These are phyloP conservation scores for Trichoderma afroharzianum DNA, from an alignment of 2,329 filamentous ascomycete genomes.

Conservation along the genomic window DNA sequence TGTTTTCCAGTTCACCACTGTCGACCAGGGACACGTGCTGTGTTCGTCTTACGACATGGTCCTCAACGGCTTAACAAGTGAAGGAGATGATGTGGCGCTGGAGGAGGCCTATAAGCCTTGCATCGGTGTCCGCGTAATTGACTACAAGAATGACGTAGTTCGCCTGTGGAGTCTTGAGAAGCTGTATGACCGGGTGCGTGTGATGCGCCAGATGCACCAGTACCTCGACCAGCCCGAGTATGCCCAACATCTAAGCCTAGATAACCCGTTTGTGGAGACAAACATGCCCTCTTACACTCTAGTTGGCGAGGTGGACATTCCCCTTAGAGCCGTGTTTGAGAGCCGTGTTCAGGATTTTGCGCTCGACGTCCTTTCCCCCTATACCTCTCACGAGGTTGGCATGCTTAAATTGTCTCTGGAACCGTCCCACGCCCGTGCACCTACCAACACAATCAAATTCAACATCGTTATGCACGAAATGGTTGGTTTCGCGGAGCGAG, in stretches of 20 bases:
- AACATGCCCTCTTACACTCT: constrained; percentile 92
- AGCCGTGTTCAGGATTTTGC: constrained; percentile 91
- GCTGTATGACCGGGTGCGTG: constrained; percentile 76
- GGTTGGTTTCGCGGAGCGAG: constrained; percentile 88
- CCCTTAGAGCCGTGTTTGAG: constrained; percentile 88
- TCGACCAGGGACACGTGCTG: constrained; percentile 82
- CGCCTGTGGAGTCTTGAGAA: constrained; percentile 95
- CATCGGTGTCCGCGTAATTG: constrained; percentile 82
- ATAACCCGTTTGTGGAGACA: constrained; percentile 87
- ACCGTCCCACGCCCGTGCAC: constrained; percentile 87
- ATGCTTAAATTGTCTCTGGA: constrained; percentile 89
- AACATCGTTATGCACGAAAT: constrained; percentile 98
- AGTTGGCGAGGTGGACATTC: constrained; percentile 89
- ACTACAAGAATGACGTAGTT: constrained; percentile 81
- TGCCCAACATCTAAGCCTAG: constrained; percentile 84
- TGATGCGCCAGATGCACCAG: constrained; percentile 96
- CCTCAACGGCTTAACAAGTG: constrained; percentile 80
- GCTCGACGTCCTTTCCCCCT: constrained; percentile 86
- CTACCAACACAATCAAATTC: constrained; percentile 90
- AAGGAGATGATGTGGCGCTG: constrained; percentile 77
- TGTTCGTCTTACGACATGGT: constrained; percentile 97
- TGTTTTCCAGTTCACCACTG: constrained; percentile 89
- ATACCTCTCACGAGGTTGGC: constrained; percentile 85
- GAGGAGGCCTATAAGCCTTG: constrained; percentile 84
- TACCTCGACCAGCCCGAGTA: constrained; percentile 96